Evolutionary conservation across 495 filamentous ascomycete genomes (phyloP).

Genomic region (Neurospora tetraspora): DNA sequence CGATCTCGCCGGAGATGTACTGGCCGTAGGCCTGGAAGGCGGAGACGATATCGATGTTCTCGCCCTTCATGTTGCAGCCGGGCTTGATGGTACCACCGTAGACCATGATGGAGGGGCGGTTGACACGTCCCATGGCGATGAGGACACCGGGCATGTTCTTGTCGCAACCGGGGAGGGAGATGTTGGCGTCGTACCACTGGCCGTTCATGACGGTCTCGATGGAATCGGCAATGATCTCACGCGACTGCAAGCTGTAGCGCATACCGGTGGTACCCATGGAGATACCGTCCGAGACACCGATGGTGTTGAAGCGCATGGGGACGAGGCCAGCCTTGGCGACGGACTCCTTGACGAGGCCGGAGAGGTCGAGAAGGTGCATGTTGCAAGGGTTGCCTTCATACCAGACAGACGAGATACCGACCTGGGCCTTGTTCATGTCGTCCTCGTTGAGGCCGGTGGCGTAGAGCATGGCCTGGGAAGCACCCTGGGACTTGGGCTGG

Average conservation of each 20-base stretch:
- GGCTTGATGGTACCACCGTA: conserved; percentile 94
- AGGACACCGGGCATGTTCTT: conserved; percentile 99
- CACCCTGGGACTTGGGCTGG: conserved; percentile 93
- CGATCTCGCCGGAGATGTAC: conserved; percentile 83
- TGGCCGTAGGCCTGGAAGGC: conserved; percentile 98
- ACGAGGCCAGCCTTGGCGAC: conserved; percentile 72
- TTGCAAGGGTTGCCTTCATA: conserved; percentile 96
- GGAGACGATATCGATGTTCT: conserved; percentile 85
- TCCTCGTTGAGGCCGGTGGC: conserved; percentile 74
- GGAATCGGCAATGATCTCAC: conserved; percentile 93
- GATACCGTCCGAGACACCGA: conserved; percentile 83
- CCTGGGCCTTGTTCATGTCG: conserved; percentile 90
- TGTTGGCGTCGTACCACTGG: conserved; percentile 99
- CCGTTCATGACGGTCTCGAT: conserved; percentile 98
- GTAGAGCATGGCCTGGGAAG: conserved; percentile 98
- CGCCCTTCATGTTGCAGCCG: conserved; percentile 68
- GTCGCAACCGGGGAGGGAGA: conserved; percentile 97
- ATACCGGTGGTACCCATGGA: conserved; percentile 81
- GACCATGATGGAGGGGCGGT: conserved; percentile 90
- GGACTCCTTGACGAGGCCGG: conserved; percentile 69
- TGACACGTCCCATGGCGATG: conserved; percentile 95
- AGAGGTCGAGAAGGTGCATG: conserved; percentile 93
- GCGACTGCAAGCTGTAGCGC: conserved; percentile 87
- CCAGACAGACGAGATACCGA: conserved; percentile 88
- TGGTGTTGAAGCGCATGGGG: conserved; percentile 92